phyloP scores from a whole-genome alignment of 2,329 filamentous ascomycete species.

The Phaeosphaeria sp. region DNA sequence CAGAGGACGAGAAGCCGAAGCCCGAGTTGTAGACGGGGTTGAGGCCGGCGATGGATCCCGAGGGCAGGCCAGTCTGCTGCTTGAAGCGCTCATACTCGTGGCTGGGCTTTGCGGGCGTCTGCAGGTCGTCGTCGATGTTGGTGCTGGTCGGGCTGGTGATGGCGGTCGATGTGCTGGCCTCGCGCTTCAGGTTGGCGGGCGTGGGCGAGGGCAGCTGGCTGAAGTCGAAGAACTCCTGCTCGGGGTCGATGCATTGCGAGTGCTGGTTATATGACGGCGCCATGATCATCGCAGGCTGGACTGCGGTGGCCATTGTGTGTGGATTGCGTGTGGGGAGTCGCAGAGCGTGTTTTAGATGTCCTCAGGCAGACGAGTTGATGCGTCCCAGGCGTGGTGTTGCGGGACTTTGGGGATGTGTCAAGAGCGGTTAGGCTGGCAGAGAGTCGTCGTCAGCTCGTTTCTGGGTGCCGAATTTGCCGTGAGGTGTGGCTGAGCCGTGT shows the following conservation, averaged over 20 bases:
- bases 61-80: conserved; percentile 92
- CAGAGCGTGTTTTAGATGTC: conserved; percentile 20
- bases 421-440: conserved; percentile 41
- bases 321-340: conserved; percentile 18
- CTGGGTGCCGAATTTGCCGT: conserved; percentile 29
- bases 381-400: conserved; percentile 31
- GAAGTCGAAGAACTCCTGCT: conserved; percentile 59
- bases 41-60: conserved; percentile 81
- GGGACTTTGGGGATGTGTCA: conserved; percentile 20
- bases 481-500: conserved; percentile 37
- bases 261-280: conserved; percentile 40
- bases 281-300: conserved; percentile 46
- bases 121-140: conserved; percentile 60
- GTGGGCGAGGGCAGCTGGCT: conserved; percentile 68
- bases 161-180: conserved; percentile 62
- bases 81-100: conserved; percentile 96
- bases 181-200: conserved; percentile 56
- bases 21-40: conserved; percentile 61
- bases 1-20: conserved; percentile 64
- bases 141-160: conserved; percentile 63
- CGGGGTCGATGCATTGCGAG: conserved; percentile 49
- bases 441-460: conserved; percentile 47
- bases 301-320: conserved; percentile 43
- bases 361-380: conserved; percentile 36
- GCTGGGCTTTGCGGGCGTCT: conserved; percentile 77